Conservation (phyloP, 2,329 filamentous ascomycete genomes). For the Cladorrhinum sp. region DNA sequence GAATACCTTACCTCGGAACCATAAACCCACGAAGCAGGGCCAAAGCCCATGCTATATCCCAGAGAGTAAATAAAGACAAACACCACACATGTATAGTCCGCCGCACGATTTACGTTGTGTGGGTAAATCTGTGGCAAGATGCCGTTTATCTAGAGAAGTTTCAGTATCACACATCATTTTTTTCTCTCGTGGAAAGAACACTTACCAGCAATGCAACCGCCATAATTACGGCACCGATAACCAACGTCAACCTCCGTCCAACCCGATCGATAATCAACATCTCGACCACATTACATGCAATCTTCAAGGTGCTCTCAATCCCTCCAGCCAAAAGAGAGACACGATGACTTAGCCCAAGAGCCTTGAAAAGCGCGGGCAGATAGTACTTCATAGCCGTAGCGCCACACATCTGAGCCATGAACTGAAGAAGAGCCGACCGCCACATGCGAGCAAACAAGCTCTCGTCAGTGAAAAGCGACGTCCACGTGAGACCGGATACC, state of each 20-base stretch:
- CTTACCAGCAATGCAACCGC: conserved; percentile 50
- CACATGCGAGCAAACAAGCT: conserved; percentile 51
- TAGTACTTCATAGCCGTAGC: conserved; percentile 61
- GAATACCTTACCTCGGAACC: conserved; percentile 54
- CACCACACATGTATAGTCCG: conserved; percentile 50
- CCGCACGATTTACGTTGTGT: conserved; percentile 43
- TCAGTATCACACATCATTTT: background rate
- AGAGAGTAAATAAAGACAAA: conserved; percentile 59
- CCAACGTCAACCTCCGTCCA: conserved; percentile 48
- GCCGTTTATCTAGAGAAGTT: conserved; percentile 47
- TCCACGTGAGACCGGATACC: conserved; percentile 38
- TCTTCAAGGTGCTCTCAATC: conserved; percentile 56
- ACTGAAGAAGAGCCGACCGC: conserved; percentile 55
- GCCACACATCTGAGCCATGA: conserved; percentile 59
- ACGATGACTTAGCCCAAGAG: conserved; percentile 47
- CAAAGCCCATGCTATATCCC: conserved; percentile 56
- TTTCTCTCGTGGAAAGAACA: background rate
- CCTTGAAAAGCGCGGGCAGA: conserved; percentile 50
- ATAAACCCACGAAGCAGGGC: conserved; percentile 57
- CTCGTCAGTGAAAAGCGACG: conserved; percentile 47
- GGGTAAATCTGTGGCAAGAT: conserved; percentile 50
- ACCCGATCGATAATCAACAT: conserved; percentile 55
- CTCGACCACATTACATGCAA: conserved; percentile 53
- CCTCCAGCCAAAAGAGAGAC: conserved; percentile 52
- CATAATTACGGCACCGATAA: conserved; percentile 51